A percentile compares a stretch with the other conserved stretches of the same genome.
Evolutionary conservation across 768 basidiomycete species (phyloP).

Genomic region (Xerocomellus intermedius): DNA sequence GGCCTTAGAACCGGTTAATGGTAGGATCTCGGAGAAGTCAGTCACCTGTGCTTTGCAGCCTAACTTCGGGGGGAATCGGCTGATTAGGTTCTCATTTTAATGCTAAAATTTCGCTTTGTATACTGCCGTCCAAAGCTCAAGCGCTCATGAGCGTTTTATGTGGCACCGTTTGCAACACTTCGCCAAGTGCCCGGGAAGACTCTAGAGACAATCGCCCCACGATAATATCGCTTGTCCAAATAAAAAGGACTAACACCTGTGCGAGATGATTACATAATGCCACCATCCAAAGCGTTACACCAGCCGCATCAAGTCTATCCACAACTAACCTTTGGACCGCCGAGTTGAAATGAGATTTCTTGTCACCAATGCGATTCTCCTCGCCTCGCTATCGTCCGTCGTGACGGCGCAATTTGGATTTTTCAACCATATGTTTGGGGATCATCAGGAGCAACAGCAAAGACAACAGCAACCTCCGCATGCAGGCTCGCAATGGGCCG

Average conservation of each 20-base stretch:
- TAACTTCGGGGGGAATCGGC: too few relatives aligned
- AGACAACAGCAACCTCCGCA: conserved; percentile 45
- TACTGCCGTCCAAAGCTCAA: too few relatives aligned
- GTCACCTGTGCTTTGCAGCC: too few relatives aligned
- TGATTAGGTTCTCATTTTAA: too few relatives aligned
- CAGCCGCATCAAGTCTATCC: not conserved
- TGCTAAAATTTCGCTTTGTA: too few relatives aligned
- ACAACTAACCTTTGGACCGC: not conserved
- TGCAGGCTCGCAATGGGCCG: conserved; percentile 59
- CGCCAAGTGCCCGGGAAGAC: too few relatives aligned
- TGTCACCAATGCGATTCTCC: conserved; percentile 8
- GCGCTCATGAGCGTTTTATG: too few relatives aligned
- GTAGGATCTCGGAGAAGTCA: too few relatives aligned
- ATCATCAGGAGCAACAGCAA: conserved; percentile 49
- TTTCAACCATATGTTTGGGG: conserved; percentile 75
- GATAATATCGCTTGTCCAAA: too few relatives aligned
- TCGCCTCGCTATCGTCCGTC: conserved; percentile 29
- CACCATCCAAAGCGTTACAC: not conserved
- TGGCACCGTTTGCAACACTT: too few relatives aligned
- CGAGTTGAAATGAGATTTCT: conserved; percentile 14
- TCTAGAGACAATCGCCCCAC: too few relatives aligned
- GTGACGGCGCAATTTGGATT: conserved; percentile 71
- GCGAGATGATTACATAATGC: conserved; percentile 4
- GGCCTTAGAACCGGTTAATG: too few relatives aligned
- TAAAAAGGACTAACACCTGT: not conserved